A percentile compares a stretch with the other conserved stretches of the same genome.
Evolutionary conservation across 2,329 filamentous ascomycete species (phyloP).

Genomic region (Cryphonectria carpinicola): DNA sequence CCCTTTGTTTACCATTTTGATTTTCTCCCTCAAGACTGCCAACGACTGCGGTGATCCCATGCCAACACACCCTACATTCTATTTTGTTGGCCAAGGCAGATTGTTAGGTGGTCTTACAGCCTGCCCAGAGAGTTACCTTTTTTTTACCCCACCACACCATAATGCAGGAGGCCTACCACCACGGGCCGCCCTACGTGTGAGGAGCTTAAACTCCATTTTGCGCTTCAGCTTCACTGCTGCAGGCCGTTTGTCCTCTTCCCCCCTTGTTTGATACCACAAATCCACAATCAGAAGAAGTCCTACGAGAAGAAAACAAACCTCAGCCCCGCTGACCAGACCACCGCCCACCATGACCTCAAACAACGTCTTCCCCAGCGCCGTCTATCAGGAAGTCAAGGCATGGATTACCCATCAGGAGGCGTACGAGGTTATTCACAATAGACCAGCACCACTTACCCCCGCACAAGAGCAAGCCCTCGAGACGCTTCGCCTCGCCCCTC

Average conservation of each 20-base stretch:
- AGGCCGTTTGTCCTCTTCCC: background rate
- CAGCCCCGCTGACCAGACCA: background rate
- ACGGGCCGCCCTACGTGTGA: background rate
- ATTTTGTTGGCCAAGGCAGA: background rate
- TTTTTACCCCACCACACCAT: background rate
- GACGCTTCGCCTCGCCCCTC: slow-evolving; percentile 35
- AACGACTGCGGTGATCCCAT: background rate
- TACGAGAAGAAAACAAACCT: slow-evolving; percentile 8
- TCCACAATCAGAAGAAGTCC: background rate
- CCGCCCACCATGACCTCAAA: slow-evolving; percentile 27
- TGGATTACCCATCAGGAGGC: slow-evolving; percentile 48
- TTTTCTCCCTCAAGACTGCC: background rate
- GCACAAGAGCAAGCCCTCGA: slow-evolving; percentile 46
- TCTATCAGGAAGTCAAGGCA: slow-evolving; percentile 42
- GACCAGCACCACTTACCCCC: slow-evolving; percentile 43
- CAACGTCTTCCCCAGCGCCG: background rate
- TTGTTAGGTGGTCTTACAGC: background rate
- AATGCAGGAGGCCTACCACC: slow-evolving; percentile 11
- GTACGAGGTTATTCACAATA: slow-evolving; percentile 37
- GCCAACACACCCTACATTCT: background rate
- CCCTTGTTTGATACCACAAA: background rate
- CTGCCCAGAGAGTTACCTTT: slow-evolving; percentile 1
- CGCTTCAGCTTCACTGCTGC: background rate
- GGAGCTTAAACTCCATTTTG: background rate
- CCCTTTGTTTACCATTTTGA: background rate